phyloP scores from a whole-genome alignment of 1,284 basidiomycete genomes.

The Cerioporus squamosus region DNA sequence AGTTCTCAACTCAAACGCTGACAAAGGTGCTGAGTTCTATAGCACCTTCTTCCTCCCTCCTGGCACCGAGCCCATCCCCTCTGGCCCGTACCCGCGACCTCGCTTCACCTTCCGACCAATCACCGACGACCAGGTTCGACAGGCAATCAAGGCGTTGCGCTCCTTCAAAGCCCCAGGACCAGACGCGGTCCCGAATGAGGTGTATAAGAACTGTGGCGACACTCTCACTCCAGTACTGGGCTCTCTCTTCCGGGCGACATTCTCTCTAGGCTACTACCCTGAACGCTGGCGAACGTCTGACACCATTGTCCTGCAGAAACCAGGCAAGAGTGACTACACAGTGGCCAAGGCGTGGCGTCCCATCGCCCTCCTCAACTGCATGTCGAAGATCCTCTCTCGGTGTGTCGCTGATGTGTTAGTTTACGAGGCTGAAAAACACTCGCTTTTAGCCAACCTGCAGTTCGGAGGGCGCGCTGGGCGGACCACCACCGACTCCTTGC shows the following conservation, averaged over 20 bases:
- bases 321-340: slow-evolving; percentile 40
- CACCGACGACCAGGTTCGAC: slow-evolving; percentile 26
- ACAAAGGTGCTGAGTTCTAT: slow-evolving; percentile 34
- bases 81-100: slow-evolving; percentile 29
- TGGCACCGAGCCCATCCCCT: background rate
- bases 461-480: slow-evolving; percentile 41
- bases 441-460: slow-evolving; percentile 32
- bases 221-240: slow-evolving; percentile 33
- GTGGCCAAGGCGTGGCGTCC: slow-evolving; percentile 42
- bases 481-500: slow-evolving; percentile 42
- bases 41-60: slow-evolving; percentile 38
- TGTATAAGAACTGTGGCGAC: slow-evolving; percentile 32
- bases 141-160: slow-evolving; percentile 11
- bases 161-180: slow-evolving; percentile 43
- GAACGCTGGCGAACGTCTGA: slow-evolving; percentile 34
- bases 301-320: slow-evolving; percentile 45
- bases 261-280: slow-evolving; percentile 34
- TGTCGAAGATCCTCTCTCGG: slow-evolving; percentile 39
- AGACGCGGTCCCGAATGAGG: slow-evolving; percentile 40
- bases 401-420: slow-evolving; percentile 29
- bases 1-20: slow-evolving; percentile 24
- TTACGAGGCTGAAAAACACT: slow-evolving; percentile 26
- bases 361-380: slow-evolving; percentile 42
- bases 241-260: slow-evolving; percentile 35
- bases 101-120: slow-evolving; percentile 26